These are phyloP conservation scores for Jatropha podagrica DNA, from an alignment of 441 rosid species.

Conservation along the genomic window DNA sequence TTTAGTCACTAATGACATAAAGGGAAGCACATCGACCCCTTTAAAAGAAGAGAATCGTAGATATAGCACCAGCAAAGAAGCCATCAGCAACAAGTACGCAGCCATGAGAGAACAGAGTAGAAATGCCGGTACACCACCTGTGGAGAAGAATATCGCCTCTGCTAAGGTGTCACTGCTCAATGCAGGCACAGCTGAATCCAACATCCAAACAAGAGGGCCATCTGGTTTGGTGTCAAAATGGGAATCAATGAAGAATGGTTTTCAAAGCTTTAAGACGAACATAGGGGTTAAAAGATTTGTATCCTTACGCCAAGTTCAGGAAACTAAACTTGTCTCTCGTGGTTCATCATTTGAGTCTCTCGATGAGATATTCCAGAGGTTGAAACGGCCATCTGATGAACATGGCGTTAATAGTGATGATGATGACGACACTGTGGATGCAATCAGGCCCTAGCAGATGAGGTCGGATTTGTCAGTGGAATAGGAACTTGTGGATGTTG, in stretches of 20 bases:
- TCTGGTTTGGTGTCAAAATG: constrained; percentile 65
- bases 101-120: constrained; percentile 76
- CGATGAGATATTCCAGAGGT: constrained; percentile 87
- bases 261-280: constrained; percentile 82
- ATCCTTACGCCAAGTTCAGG: constrained; percentile 59
- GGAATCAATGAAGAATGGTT: constrained; percentile 83
- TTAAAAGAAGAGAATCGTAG: constrained; percentile 49
- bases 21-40: constrained; percentile 46
- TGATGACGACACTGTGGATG: constrained; percentile 31
- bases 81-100: constrained; percentile 80
- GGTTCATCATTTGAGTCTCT: constrained; percentile 60
- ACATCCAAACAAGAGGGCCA: constrained; percentile 40
- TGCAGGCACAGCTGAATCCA: constrained; percentile 36
- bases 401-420: constrained; percentile 39
- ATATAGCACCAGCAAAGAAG: constrained; percentile 40
- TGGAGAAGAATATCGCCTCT: constrained; percentile 61
- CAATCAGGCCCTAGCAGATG: constrained; percentile 27
- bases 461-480: constrained; percentile 10
- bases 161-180: constrained; percentile 84
- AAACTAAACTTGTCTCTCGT: constrained; percentile 39
- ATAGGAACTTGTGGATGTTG: constrained; percentile 8
- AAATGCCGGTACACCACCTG: constrained; percentile 44
- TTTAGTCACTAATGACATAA: constrained; percentile 35
- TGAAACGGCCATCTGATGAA: constrained; percentile 65
- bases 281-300: constrained; percentile 68